Conservation (phyloP, 768 basidiomycete genomes). For the Leucocoprinus leucothites region DNA sequence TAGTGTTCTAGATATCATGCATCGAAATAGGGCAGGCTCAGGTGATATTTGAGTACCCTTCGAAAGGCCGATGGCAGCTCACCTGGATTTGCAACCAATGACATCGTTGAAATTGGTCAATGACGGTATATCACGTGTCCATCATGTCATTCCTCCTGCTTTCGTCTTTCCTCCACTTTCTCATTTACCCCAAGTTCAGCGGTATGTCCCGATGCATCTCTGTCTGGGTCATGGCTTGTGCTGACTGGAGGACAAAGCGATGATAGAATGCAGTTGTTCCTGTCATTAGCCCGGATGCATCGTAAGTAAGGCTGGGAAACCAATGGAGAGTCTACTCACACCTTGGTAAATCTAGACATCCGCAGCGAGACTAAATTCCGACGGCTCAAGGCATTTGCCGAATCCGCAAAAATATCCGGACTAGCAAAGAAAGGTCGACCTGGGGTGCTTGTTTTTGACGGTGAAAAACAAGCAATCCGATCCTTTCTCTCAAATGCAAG, state of each 20-base stretch:
- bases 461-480: conserved; percentile 29
- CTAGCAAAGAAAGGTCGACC: conserved; percentile 43
- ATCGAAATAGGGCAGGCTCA: not conserved
- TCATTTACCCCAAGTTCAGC: no score
- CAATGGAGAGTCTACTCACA: not conserved
- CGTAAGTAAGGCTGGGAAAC: conserved; percentile 26
- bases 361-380: conserved; percentile 39
- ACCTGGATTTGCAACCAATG: conserved; percentile 11
- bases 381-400: conserved; percentile 35
- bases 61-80: not conserved
- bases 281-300: conserved; percentile 42
- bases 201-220: no score
- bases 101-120: conserved; percentile 3
- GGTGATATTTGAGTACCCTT: not conserved
- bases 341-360: conserved; percentile 25
- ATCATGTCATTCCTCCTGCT: no score
- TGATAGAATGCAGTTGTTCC: conserved; percentile 19
- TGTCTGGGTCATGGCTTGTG: no score
- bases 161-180: no score
- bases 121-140: conserved; percentile 6
- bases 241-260: no score
- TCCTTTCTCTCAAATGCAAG: conserved; percentile 34
- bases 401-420: conserved; percentile 34
- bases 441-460: conserved; percentile 41
- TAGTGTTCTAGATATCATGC: conserved; percentile 9